A percentile compares a stretch with the other conserved stretches of the same genome.
phyloP scores from a whole-genome alignment of 495 filamentous ascomycete species.

The Cercophora newfieldiana region DNA sequence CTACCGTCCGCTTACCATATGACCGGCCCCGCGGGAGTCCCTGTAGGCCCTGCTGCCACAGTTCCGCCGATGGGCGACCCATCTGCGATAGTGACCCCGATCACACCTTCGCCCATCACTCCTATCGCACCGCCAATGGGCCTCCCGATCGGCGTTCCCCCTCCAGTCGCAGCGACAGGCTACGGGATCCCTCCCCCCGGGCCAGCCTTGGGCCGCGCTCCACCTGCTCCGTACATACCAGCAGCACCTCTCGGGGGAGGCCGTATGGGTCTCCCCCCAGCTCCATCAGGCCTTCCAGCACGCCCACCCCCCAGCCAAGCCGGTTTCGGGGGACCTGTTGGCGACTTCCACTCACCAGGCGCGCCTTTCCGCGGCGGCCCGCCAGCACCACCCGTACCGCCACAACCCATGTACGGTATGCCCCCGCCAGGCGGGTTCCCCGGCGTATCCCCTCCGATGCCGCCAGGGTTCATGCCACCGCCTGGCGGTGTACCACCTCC shows the following conservation, averaged over 20 bases:
- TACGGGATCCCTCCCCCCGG: conserved; percentile 50
- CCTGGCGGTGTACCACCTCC: conserved; percentile 23
- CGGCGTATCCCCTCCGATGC: conserved; percentile 29
- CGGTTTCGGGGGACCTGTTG: conserved; percentile 73
- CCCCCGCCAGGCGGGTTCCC: conserved; percentile 34
- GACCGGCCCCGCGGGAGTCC: conserved; percentile 23
- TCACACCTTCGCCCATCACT: conserved; percentile 5
- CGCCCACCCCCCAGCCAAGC: conserved; percentile 76
- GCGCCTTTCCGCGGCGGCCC: conserved; percentile 21
- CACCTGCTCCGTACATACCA: conserved; percentile 30
- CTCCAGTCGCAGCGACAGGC: conserved; percentile 24
- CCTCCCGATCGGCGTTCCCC: conserved; percentile 31
- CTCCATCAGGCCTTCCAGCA: conserved; percentile 76
- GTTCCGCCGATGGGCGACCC: conserved; percentile 11
- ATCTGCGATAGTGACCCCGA: conserved; percentile 12
- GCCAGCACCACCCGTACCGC: conserved; percentile 12
- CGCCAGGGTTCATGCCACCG: conserved; percentile 35
- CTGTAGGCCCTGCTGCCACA: conserved; percentile 21
- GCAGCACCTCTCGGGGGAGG: conserved; percentile 18
- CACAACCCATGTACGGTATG: conserved; percentile 29
- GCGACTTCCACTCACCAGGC: conserved; percentile 53
- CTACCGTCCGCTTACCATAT: conserved; percentile 58
- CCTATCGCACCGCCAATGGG: conserved; percentile 30
- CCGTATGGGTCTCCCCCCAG: conserved; percentile 46
- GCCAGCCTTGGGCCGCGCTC: conserved; percentile 34